Base-by-base conservation (phyloP, 768 basidiomycete genomes). In the Neoboletus subvelutipes region DNA sequence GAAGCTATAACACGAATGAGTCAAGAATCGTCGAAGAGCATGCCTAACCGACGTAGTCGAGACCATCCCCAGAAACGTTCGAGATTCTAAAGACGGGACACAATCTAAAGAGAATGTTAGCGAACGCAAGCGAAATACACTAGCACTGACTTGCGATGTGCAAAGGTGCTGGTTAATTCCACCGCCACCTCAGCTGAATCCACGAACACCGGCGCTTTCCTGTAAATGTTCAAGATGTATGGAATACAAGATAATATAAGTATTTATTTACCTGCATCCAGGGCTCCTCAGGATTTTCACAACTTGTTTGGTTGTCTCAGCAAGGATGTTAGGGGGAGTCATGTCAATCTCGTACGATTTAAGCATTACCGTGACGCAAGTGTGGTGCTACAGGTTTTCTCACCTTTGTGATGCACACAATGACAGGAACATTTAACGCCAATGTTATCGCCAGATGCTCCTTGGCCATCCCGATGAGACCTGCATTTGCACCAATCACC, bases 391-490 rank as follows among this genome's bases (percentile, higher is more conserved):
- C 42, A 45, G 28, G 13, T 6, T 36, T 31, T 37, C 70, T 45
- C 57, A 90, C 92, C 82, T 98, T 98, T 4, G 96, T 98, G 56
- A 98, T 88, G 70, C 93, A 94, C 43, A 95, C 90, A 11, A 93
- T 85, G 22, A 99, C 86, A 4, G 97, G 97, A 1, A 98, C 91
- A 66, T 88, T 92, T 50, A 99, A 75, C 6, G 97, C 97, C 2
- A 99, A 78, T 4, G 96, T 86, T 57, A 98, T 95, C 1, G 97
- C 93, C 12, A 99, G 77, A 72, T 99, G 97, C 71, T 99, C 97
- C 73, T 98, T 94, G 34, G 88, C 92, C 92, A 94, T 93, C 50
- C 92, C 83, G 60, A 93, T 92, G 41, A 93, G 71, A 9, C 92
- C 92, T 2, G 97, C 96, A 69, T 99, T 98, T 9, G 87, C 94